Conservation (phyloP, 2,329 filamentous ascomycete genomes). For the Penicillium sumatraense region DNA sequence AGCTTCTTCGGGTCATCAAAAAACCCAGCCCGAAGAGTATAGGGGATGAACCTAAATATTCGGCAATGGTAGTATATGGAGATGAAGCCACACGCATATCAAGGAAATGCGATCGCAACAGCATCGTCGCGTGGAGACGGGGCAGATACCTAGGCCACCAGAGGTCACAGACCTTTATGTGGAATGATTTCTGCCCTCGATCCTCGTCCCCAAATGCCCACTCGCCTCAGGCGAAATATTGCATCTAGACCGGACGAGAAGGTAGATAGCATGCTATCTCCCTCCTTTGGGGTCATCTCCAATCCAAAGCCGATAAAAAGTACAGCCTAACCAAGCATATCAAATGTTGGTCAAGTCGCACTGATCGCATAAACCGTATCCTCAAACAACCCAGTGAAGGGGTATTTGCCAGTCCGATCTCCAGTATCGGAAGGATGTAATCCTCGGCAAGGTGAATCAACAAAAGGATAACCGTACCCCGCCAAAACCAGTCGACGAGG, state of each 20-base stretch:
- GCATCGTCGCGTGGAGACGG: constrained; percentile 11
- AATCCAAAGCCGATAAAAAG: constrained; percentile 20
- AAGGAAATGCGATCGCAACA: not conserved
- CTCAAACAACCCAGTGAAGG: constrained; percentile 21
- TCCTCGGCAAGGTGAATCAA: constrained; percentile 34
- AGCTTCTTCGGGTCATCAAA: constrained; percentile 41
- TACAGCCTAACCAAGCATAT: constrained; percentile 35
- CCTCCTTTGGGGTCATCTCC: constrained; percentile 6
- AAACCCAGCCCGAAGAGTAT: constrained; percentile 54
- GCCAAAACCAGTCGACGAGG: constrained; percentile 25
- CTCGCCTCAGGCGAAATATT: constrained; percentile 33
- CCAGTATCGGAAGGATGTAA: constrained; percentile 42
- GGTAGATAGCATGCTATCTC: constrained; percentile 5
- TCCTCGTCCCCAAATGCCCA: constrained; percentile 17
- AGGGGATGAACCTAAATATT: constrained; percentile 59
- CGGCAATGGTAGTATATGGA: constrained; percentile 7
- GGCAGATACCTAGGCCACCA: constrained; percentile 10
- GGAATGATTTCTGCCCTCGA: constrained; percentile 31
- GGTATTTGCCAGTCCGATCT: constrained; percentile 41
- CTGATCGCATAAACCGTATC: constrained; percentile 24
- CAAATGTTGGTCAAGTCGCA: constrained; percentile 36
- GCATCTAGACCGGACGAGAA: constrained; percentile 11
- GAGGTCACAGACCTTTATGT: constrained; percentile 39
- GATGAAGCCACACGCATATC: not conserved
- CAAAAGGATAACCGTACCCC: constrained; percentile 13